Percentiles rank a stretch among this genome's conserved stretches.
Conservation (phyloP, 306 rosid species). For the Clitoria ternatea region DNA sequence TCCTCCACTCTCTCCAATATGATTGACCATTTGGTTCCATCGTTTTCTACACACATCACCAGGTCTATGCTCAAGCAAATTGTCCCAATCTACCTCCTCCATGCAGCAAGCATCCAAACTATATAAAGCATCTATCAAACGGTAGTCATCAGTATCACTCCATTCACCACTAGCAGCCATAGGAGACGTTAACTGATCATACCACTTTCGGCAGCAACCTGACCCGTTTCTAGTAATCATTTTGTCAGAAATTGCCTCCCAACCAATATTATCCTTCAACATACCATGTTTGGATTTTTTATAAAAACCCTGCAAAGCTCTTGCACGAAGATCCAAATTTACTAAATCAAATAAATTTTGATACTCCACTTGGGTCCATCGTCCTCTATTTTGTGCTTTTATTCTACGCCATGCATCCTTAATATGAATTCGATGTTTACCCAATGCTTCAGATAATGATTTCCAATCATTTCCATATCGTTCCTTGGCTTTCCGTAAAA, state of each 20-base stretch:
- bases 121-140: conserved; percentile 46
- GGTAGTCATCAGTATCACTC: conserved; percentile 69
- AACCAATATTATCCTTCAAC: conserved; percentile 67
- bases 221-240: conserved; percentile 43
- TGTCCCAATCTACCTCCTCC: conserved; percentile 83
- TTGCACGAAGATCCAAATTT: conserved; percentile 52
- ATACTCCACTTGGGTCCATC: conserved; percentile 72
- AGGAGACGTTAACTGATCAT: conserved; percentile 51
- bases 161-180: conserved; percentile 49
- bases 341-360: conserved; percentile 67
- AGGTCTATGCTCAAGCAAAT: conserved; percentile 54
- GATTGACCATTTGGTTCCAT: conserved; percentile 64
- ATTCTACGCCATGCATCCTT: conserved; percentile 70
- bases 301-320: conserved; percentile 41
- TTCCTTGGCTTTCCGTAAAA: conserved; percentile 25
- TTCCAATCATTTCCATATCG: conserved; percentile 60
- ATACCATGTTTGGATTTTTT: conserved; percentile 52
- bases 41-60: conserved; percentile 69
- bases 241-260: conserved; percentile 60
- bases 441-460: conserved; percentile 44
- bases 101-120: conserved; percentile 57
- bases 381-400: conserved; percentile 41
- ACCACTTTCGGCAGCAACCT: conserved; percentile 62
- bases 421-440: conserved; percentile 56
- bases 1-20: conserved; percentile 47